A percentile compares a stretch with the other conserved stretches of the same genome.
Conservation (phyloP, 768 basidiomycete genomes). For the Boletales sp. region DNA sequence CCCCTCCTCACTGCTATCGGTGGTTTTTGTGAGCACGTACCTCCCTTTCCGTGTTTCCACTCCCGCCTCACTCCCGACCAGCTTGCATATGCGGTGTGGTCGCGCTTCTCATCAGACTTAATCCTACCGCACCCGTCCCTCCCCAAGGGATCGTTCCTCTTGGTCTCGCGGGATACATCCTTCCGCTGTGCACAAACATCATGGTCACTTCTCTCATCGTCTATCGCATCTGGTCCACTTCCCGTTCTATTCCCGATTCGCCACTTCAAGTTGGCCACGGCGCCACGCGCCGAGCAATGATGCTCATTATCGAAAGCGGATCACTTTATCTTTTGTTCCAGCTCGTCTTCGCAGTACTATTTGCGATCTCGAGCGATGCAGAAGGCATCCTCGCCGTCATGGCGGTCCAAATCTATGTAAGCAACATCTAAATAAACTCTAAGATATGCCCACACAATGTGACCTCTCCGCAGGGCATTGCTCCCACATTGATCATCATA, state of each 20-base stretch:
- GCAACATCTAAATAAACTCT: background rate
- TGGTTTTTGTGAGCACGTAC: constrained; percentile 30
- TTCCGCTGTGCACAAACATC: constrained; percentile 41
- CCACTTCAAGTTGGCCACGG: constrained; percentile 10
- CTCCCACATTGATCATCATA: constrained; percentile 35
- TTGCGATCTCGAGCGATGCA: constrained; percentile 33
- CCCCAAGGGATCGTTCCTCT: constrained; percentile 35
- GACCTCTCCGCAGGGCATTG: constrained; percentile 26
- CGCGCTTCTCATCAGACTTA: constrained; percentile 25
- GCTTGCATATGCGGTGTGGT: constrained; percentile 30
- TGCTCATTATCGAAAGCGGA: constrained; percentile 39
- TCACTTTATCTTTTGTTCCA: constrained; percentile 38
- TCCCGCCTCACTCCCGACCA: constrained; percentile 18
- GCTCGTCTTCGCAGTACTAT: constrained; percentile 38
- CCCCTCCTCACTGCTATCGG: constrained; percentile 33
- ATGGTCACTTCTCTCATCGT: constrained; percentile 41
- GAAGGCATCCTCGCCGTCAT: constrained; percentile 35
- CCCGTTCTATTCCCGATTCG: constrained; percentile 9
- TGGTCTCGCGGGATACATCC: constrained; percentile 32
- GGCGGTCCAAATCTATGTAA: constrained; percentile 40
- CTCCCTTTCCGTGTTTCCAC: background rate
- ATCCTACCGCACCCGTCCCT: constrained; percentile 31
- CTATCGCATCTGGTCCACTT: constrained; percentile 34
- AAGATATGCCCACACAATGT: background rate
- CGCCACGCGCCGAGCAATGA: constrained; percentile 25